These are phyloP conservation scores for Volvox reticuliferus DNA, from an alignment of 139 green algal genomes.

Conservation along the genomic window DNA sequence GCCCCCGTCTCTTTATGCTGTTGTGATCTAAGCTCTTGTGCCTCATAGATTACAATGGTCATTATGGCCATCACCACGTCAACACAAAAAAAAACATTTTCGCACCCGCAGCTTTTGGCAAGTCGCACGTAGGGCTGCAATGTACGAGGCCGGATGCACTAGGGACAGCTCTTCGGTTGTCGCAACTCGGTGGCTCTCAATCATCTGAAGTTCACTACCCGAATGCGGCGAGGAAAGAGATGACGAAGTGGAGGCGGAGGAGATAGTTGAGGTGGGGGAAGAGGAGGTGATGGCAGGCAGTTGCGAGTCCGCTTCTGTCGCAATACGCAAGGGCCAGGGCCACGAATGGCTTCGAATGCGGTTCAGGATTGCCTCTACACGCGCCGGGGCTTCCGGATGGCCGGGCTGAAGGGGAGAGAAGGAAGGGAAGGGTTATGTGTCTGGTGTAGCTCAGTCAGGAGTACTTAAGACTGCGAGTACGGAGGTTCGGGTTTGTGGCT, in stretches of 20 bases:
- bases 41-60: too few species aligned
- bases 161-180: slow-evolving; percentile 55
- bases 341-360: neutral
- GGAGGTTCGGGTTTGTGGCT: too few species aligned
- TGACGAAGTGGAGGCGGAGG: neutral
- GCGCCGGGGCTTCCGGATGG: neutral
- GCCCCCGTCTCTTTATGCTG: too few species aligned
- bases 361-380: neutral
- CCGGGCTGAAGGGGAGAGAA: neutral
- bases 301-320: too few species aligned
- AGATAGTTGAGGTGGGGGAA: neutral
- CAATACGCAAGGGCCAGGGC: neutral
- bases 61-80: too few species aligned
- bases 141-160: slow-evolving; percentile 72
- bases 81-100: too few species aligned
- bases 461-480: too few species aligned
- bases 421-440: too few species aligned
- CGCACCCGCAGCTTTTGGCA: slow-evolving; percentile 50
- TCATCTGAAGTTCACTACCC: neutral
- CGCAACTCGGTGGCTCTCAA: neutral
- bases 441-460: too few species aligned
- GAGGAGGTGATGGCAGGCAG: neutral
- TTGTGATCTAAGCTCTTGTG: too few species aligned
- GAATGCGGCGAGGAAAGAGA: neutral
- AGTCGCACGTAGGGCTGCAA: slow-evolving; percentile 21